phyloP scores from a whole-genome alignment of 2,329 filamentous ascomycete species.

The Didymella exigua region DNA sequence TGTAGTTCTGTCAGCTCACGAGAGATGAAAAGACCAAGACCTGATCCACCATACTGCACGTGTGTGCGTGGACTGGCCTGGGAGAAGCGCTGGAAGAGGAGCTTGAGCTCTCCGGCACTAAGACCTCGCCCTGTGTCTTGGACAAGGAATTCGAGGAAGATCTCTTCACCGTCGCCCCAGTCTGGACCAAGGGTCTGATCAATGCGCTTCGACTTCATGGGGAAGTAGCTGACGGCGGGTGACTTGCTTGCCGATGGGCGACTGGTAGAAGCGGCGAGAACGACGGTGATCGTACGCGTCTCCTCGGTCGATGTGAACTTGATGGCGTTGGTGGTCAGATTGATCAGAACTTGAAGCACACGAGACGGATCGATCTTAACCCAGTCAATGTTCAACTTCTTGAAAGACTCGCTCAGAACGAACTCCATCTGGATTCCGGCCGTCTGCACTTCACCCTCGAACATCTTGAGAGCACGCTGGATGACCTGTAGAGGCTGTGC shows the following conservation, averaged over 20 bases:
- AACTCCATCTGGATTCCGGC: constrained; percentile 71
- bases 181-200: constrained; percentile 60
- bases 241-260: constrained; percentile 54
- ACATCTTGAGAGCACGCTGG: constrained; percentile 74
- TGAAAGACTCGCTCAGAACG: constrained; percentile 66
- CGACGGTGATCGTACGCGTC: constrained; percentile 68
- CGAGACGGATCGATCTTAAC: constrained; percentile 76
- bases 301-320: constrained; percentile 75
- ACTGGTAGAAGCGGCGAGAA: constrained; percentile 66
- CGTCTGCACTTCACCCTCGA: constrained; percentile 74
- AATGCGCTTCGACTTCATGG: constrained; percentile 58
- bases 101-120: constrained; percentile 71
- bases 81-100: constrained; percentile 78
- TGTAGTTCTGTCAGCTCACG: constrained; percentile 80
- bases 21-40: constrained; percentile 79
- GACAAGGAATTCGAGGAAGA: constrained; percentile 74
- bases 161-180: constrained; percentile 71
- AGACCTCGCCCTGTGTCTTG: constrained; percentile 78
- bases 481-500: constrained; percentile 71
- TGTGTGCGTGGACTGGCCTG: constrained; percentile 78
- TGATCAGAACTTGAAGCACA: constrained; percentile 79
- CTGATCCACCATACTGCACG: constrained; percentile 78
- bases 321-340: constrained; percentile 79
- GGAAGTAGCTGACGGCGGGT: constrained; percentile 65
- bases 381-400: constrained; percentile 64